These are phyloP conservation scores for Fomitopsis schrenkii DNA, from an alignment of 1,284 basidiomycete genomes.

Conservation along the genomic window DNA sequence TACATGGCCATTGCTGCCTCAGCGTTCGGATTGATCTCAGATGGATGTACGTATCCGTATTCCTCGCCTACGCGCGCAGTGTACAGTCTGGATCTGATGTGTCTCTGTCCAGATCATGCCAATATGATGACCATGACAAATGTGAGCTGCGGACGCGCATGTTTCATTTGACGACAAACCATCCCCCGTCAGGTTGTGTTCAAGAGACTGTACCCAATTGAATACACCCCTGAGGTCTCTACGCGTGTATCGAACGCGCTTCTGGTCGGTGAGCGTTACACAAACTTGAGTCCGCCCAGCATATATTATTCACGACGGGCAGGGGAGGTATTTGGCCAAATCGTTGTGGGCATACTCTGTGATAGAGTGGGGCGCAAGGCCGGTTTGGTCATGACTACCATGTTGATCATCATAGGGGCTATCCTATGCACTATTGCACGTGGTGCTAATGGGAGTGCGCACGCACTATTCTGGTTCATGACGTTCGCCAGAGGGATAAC, in stretches of 20 bases:
- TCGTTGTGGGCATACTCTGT: slow-evolving; percentile 64
- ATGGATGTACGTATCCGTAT: slow-evolving; percentile 46
- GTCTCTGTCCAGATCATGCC: slow-evolving; percentile 51
- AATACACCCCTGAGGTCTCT: slow-evolving; percentile 57
- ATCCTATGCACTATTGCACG: slow-evolving; percentile 70
- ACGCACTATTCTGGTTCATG: slow-evolving; percentile 76
- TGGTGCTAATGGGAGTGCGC: slow-evolving; percentile 51
- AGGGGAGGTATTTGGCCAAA: slow-evolving; percentile 62
- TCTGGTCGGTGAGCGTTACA: slow-evolving; percentile 51
- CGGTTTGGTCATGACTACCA: slow-evolving; percentile 66
- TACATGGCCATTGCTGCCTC: slow-evolving; percentile 63
- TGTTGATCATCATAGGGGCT: slow-evolving; percentile 68
- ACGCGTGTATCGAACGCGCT: slow-evolving; percentile 74
- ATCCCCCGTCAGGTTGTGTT: slow-evolving; percentile 46
- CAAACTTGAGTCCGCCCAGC: too few species aligned
- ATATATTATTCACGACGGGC: slow-evolving; percentile 14
- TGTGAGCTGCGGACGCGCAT: slow-evolving; percentile 26
- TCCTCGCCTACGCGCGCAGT: too few species aligned
- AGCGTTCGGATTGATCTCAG: slow-evolving; percentile 64
- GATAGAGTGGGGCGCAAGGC: slow-evolving; percentile 72
- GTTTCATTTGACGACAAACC: background rate
- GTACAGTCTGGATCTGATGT: slow-evolving; percentile 15
- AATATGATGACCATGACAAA: slow-evolving; percentile 66
- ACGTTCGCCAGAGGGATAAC: slow-evolving; percentile 71
- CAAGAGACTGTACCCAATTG: slow-evolving; percentile 54